These are phyloP conservation scores for Nyctanthes arbortristis DNA, from an alignment of 257 asterid genomes.

Conservation along the genomic window DNA sequence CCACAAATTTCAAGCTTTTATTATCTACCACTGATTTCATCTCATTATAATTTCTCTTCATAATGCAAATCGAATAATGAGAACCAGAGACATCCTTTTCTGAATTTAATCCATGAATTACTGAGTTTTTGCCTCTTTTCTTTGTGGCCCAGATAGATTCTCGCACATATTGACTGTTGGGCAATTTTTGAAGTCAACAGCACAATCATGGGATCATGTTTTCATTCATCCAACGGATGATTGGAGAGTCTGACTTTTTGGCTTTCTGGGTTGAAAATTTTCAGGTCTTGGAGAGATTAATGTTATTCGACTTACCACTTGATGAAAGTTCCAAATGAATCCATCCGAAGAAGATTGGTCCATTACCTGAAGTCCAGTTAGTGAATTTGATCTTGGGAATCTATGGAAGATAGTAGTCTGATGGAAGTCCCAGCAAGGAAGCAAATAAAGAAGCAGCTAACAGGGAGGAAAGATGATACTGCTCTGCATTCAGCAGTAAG, in stretches of 20 bases:
- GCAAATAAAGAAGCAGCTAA: slow-evolving; percentile 63
- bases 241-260: slow-evolving; percentile 22
- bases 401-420: not conserved
- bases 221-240: slow-evolving; percentile 13
- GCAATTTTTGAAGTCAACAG: not conserved
- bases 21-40: no score
- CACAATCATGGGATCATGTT: not conserved
- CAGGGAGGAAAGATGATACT: slow-evolving; percentile 67
- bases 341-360: slow-evolving; percentile 13
- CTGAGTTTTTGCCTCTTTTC: not conserved
- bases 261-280: slow-evolving; percentile 6
- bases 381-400: slow-evolving; percentile 35
- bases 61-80: no score
- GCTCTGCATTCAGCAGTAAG: slow-evolving; percentile 67
- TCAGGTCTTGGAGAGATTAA: no score
- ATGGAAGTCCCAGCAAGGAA: slow-evolving; percentile 44
- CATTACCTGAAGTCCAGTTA: slow-evolving; percentile 19
- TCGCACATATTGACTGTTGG: not conserved
- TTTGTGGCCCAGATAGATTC: slow-evolving; percentile 10
- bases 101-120: no score
- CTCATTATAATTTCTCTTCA: no score
- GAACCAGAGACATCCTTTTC: no score
- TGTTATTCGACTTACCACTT: slow-evolving; percentile 24
- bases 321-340: slow-evolving; percentile 15
- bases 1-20: no score